These are phyloP conservation scores for Chloroidium sp. DNA, from an alignment of 163 green algal species.

Conservation along the genomic window DNA sequence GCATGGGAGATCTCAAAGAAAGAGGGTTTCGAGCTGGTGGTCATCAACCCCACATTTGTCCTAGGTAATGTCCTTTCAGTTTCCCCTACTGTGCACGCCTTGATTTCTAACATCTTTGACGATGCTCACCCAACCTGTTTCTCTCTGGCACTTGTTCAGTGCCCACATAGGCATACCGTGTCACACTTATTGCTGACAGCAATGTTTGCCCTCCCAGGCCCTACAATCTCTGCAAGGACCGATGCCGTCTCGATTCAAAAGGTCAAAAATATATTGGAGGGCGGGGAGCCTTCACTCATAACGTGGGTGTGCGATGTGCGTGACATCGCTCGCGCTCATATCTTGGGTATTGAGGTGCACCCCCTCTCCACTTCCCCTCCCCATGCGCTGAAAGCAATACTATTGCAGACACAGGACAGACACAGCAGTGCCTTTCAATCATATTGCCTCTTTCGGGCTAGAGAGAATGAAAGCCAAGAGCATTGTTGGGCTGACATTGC, in stretches of 20 bases:
- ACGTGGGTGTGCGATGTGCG: slow-evolving; percentile 46
- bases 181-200: too few species aligned
- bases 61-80: slow-evolving; percentile 30
- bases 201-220: background rate
- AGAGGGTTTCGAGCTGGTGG: slow-evolving; percentile 54
- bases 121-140: too few species aligned
- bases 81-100: background rate
- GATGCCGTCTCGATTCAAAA: slow-evolving; percentile 13
- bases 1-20: slow-evolving; percentile 51
- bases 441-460: too few species aligned
- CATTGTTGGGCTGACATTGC: too few species aligned
- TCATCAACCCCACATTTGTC: slow-evolving; percentile 71
- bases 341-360: slow-evolving; percentile 46
- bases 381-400: too few species aligned
- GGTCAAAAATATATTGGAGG: slow-evolving; percentile 18
- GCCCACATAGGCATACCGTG: too few species aligned
- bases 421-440: too few species aligned
- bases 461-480: too few species aligned
- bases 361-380: background rate
- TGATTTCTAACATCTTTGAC: too few species aligned
- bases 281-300: slow-evolving; percentile 5
- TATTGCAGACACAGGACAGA: too few species aligned
- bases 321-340: slow-evolving; percentile 63
- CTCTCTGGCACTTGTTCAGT: too few species aligned
- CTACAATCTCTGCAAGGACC: background rate